Conservation (phyloP, 208 protist genomes). For the Borovskyia barvae region DNA sequence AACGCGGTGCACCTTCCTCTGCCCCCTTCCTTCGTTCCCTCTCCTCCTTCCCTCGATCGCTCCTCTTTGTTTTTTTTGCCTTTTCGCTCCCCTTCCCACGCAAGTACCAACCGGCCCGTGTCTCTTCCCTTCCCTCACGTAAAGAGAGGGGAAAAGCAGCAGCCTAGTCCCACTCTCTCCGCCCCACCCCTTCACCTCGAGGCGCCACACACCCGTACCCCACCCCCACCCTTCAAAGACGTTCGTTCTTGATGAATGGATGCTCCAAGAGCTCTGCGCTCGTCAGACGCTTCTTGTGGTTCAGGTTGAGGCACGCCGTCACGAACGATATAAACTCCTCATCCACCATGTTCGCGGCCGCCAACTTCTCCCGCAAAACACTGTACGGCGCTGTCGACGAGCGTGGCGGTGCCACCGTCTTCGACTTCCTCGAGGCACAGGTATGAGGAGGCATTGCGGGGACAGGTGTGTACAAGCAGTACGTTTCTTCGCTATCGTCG, state of each 20-base stretch:
- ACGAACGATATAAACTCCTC: slow-evolving; percentile 88
- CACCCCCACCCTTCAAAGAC: slow-evolving; percentile 16
- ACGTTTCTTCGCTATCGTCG: slow-evolving; percentile 51
- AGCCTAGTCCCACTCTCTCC: too few relatives aligned
- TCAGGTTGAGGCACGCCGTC: slow-evolving; percentile 77
- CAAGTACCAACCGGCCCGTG: too few relatives aligned
- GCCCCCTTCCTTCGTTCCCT: too few relatives aligned
- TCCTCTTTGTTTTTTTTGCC: too few relatives aligned
- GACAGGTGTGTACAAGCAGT: slow-evolving; percentile 82
- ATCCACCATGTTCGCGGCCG: slow-evolving; percentile 66
- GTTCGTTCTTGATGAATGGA: slow-evolving; percentile 75
- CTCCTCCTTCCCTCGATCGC: too few relatives aligned
- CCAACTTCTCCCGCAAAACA: slow-evolving; percentile 74
- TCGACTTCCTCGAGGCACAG: slow-evolving; percentile 15
- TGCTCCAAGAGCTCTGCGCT: slow-evolving; percentile 79
- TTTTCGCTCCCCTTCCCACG: too few relatives aligned
- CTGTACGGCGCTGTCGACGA: slow-evolving; percentile 42
- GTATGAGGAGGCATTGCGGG: slow-evolving; percentile 23
- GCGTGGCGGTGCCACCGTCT: neutral
- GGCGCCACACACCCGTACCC: too few relatives aligned
- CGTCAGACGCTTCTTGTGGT: slow-evolving; percentile 80
- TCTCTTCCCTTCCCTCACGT: too few relatives aligned
- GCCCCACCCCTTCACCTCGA: too few relatives aligned
- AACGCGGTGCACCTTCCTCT: too few relatives aligned
- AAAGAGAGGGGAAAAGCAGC: too few relatives aligned